Conservation (phyloP, 768 basidiomycete species). For the Clitopilus hobsonii region DNA sequence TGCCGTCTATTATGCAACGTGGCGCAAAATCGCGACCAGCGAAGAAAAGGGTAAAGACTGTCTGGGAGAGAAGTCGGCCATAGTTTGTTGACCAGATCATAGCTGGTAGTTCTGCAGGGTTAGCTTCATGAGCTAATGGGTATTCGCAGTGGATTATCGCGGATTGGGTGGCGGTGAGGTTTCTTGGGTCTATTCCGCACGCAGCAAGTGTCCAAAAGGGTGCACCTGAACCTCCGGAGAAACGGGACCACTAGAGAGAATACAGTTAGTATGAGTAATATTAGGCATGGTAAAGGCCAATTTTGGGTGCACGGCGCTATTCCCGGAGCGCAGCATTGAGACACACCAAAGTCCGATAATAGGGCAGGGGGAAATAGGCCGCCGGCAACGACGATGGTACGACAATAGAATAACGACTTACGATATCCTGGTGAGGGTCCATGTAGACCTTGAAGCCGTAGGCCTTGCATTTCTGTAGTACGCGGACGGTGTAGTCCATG, state of each 20-base stretch:
- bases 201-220: slow-evolving; percentile 92
- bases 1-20: slow-evolving; percentile 83
- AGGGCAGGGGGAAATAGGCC: neutral
- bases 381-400: neutral
- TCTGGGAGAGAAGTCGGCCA: slow-evolving; percentile 80
- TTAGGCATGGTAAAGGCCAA: neutral
- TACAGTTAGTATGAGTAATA: slow-evolving; percentile 1
- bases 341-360: neutral
- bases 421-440: slow-evolving; percentile 95
- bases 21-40: slow-evolving; percentile 89
- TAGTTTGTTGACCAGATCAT: slow-evolving; percentile 99
- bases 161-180: slow-evolving; percentile 81
- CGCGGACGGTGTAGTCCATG: slow-evolving; percentile 86
- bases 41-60: slow-evolving; percentile 93
- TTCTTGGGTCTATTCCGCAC: slow-evolving; percentile 83
- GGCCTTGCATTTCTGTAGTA: slow-evolving; percentile 87
- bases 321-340: neutral
- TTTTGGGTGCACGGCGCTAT: neutral
- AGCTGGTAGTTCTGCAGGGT: slow-evolving; percentile 74
- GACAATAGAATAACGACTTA: slow-evolving; percentile 34
- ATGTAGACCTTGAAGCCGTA: slow-evolving; percentile 90
- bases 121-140: slow-evolving; percentile 51
- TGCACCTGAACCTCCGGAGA: slow-evolving; percentile 91
- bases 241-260: slow-evolving; percentile 79
- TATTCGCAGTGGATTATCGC: slow-evolving; percentile 91